Conservation (phyloP, 768 basidiomycete genomes). For the Amanita muscaria region DNA sequence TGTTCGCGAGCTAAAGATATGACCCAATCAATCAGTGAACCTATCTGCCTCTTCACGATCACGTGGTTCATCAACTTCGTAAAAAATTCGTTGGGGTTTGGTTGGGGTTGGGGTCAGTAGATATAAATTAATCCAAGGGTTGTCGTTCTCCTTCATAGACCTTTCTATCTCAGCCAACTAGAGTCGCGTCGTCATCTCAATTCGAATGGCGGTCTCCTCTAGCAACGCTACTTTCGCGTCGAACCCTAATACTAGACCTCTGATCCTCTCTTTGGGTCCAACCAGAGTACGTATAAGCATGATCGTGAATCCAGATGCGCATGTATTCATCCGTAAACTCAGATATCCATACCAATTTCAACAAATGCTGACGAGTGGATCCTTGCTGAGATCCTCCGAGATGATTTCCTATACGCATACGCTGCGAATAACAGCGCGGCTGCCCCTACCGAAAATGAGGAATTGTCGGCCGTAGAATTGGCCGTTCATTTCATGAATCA, state of each 20-base stretch:
- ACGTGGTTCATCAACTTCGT: constrained; percentile 11
- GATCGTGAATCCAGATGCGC: constrained; percentile 8
- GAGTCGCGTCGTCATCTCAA: constrained; percentile 14
- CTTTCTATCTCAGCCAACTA: constrained; percentile 13
- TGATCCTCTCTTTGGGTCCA: constrained; percentile 38
- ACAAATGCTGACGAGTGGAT: constrained; percentile 83
- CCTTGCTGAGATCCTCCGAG: constrained; percentile 82
- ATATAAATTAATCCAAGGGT: constrained; percentile 26
- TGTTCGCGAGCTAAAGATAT: no score
- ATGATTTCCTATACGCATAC: constrained; percentile 72
- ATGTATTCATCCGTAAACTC: constrained; percentile 7
- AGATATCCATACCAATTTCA: constrained; percentile 86
- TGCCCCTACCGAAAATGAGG: constrained; percentile 40
- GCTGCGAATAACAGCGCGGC: constrained; percentile 48
- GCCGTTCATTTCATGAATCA: constrained; percentile 78
- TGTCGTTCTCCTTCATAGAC: constrained; percentile 14
- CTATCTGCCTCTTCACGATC: constrained; percentile 1
- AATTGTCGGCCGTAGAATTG: constrained; percentile 68
- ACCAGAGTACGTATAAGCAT: constrained; percentile 37
- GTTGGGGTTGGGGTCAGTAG: constrained; percentile 33
- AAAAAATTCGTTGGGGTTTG: constrained; percentile 40
- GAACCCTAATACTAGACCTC: constrained; percentile 37
- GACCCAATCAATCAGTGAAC: no score
- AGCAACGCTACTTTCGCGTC: constrained; percentile 26
- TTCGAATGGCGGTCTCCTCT: constrained; percentile 32